Evolutionary conservation across 2,329 filamentous ascomycete genomes (phyloP).

Genomic region (Biscogniauxia sp.): DNA sequence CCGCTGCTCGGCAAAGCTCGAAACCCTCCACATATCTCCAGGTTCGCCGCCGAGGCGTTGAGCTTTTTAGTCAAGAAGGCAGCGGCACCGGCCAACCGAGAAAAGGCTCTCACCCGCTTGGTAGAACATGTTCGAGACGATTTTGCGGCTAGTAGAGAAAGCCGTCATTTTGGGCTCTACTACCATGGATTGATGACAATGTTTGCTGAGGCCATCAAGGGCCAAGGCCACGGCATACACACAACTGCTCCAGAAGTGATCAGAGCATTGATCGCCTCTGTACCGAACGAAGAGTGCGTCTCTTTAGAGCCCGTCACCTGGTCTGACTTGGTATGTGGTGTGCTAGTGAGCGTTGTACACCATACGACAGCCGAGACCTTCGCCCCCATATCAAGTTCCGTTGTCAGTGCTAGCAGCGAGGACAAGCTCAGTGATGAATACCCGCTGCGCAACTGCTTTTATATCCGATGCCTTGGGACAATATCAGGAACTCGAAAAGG

Average conservation of each 20-base stretch:
- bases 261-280: slow-evolving; percentile 47
- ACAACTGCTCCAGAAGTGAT: slow-evolving; percentile 57
- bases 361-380: slow-evolving; percentile 76
- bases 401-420: slow-evolving; percentile 51
- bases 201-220: slow-evolving; percentile 78
- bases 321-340: slow-evolving; percentile 69
- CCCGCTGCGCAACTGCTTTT: slow-evolving; percentile 45
- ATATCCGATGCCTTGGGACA: slow-evolving; percentile 62
- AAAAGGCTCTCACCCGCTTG: slow-evolving; percentile 69
- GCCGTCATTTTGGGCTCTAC: slow-evolving; percentile 65
- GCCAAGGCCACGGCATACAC: slow-evolving; percentile 57
- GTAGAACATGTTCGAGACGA: slow-evolving; percentile 71
- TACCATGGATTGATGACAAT: slow-evolving; percentile 88
- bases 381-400: slow-evolving; percentile 59
- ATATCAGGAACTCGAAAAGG: slow-evolving; percentile 80
- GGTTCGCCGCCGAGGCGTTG: slow-evolving; percentile 92
- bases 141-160: slow-evolving; percentile 52
- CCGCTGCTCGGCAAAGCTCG: slow-evolving; percentile 79
- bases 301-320: slow-evolving; percentile 49
- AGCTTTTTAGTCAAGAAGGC: slow-evolving; percentile 92
- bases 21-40: slow-evolving; percentile 81
- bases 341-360: slow-evolving; percentile 79
- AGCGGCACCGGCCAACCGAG: slow-evolving; percentile 71
- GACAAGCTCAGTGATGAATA: slow-evolving; percentile 33
- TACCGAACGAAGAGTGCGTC: slow-evolving; percentile 50